phyloP scores from a whole-genome alignment of 257 asterid genomes.

The Voacanga thouarsii region DNA sequence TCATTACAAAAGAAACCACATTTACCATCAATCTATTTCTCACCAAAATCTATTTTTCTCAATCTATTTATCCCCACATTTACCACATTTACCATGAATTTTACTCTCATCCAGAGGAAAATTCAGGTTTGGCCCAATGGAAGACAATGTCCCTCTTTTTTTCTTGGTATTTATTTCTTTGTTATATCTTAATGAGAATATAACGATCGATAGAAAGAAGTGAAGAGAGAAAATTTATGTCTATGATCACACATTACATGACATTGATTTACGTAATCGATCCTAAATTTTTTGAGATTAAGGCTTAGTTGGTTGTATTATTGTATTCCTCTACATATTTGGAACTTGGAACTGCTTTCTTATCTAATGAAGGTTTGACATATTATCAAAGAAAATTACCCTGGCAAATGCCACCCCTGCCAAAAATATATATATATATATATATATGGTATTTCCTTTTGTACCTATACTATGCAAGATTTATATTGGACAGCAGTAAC shows the following conservation, averaged over 20 bases:
- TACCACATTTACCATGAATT: no score
- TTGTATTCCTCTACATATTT: no score
- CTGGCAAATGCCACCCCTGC: background rate
- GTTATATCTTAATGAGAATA: background rate
- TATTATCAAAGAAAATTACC: no score
- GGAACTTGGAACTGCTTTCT: background rate
- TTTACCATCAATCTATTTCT: background rate
- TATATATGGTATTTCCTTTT: background rate
- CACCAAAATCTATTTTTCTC: no score
- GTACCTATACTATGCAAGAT: constrained; percentile 57
- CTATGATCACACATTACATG: no score
- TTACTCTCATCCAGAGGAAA: background rate
- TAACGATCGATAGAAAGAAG: no score
- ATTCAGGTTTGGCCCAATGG: background rate
- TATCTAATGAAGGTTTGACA: no score
- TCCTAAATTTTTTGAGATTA: no score
- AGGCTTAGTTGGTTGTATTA: no score
- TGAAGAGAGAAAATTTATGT: no score
- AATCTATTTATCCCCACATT: no score
- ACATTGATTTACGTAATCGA: no score
- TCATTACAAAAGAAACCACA: background rate
- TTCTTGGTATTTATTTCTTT: background rate
- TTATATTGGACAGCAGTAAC: constrained; percentile 72
- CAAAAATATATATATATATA: background rate
- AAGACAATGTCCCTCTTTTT: background rate